phyloP scores from a whole-genome alignment of 2,329 filamentous ascomycete genomes.

The Rosellinia necatrix region DNA sequence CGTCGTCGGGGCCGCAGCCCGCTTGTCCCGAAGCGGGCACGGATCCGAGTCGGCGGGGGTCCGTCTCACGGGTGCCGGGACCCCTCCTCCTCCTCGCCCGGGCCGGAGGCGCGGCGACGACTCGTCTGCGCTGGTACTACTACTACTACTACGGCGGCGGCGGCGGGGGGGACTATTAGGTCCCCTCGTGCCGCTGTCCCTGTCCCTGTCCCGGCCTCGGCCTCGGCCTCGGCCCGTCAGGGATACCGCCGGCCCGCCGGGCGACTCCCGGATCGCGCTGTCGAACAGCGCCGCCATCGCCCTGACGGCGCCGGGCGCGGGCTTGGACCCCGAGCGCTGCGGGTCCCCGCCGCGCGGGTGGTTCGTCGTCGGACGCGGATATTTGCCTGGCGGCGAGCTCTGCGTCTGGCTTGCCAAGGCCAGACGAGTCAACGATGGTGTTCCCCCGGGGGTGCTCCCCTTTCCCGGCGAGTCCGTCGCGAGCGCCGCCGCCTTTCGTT shows the following conservation, averaged over 20 bases:
- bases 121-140: too few species aligned
- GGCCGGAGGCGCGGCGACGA: too few species aligned
- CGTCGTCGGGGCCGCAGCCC: too few species aligned
- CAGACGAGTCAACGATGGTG: constrained; percentile 3
- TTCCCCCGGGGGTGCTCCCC: constrained; percentile 24
- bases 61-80: too few species aligned
- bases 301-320: constrained; percentile 46
- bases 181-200: too few species aligned
- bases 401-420: constrained; percentile 3
- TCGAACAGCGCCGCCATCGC: constrained; percentile 60
- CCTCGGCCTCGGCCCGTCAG: constrained; percentile 20
- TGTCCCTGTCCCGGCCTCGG: too few species aligned
- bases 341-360: background rate
- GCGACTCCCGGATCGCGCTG: constrained; percentile 38
- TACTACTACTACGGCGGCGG: too few species aligned
- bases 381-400: constrained; percentile 13
- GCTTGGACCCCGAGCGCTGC: constrained; percentile 35
- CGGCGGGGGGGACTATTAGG: too few species aligned
- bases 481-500: too few species aligned
- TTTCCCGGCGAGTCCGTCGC: constrained; percentile 20
- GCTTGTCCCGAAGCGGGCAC: too few species aligned
- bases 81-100: too few species aligned
- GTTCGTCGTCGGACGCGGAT: background rate
- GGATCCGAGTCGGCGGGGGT: too few species aligned
- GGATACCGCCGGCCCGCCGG: constrained; percentile 18